Evolutionary conservation across 2,329 filamentous ascomycete species (phyloP), one percentile per base, ranked within the genome.

Genomic region (Calonectria multiphialidica): DNA sequence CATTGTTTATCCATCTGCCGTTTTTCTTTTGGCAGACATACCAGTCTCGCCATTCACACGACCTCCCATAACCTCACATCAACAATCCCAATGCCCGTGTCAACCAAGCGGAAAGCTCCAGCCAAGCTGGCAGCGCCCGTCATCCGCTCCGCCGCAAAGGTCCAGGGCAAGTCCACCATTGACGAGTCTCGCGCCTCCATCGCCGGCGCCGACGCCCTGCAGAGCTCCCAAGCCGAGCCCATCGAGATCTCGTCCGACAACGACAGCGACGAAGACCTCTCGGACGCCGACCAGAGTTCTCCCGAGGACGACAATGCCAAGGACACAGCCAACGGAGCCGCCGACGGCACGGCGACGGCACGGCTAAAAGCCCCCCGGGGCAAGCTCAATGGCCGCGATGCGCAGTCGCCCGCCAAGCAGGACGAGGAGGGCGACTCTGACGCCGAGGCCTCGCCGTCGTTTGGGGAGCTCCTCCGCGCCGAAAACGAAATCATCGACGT

Each of bases 391-490:
- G 81, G 79, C 66, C 75, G 79, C 45, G 76, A 70, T 25, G 68
- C 68, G 21, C 68, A 71, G 23, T 77, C 78, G 37, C 68, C 74
- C 9, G 65, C 76, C 28, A 75, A 76, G 37, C 47, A 73, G n/a
- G 77, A 78, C 12, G 77, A 81, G 5, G 80, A 81, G 25, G 81
- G 81, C 16, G 82, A 81, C 37, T 87, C 86, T 40, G 88, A 89
- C 70, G 86, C 84, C 53, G 87, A 90, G 68, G 85, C 84, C 21
- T 87, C 85, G 35, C 94, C 95, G 3, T 94, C 95, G 0, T 98
- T 98, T 82, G 96, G 95, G 78, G 96, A 98, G 81, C 90, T 97
- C 55, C 88, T 98, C 49, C 93, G 92, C 77, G 91, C 92, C 69
- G 88, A 92, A 68, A 89, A 91, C 71, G 92, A 94, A 75, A 90